Evolutionary conservation across 805 yeast species (phyloP).

Genomic region (Yamadazyma phyllophila): DNA sequence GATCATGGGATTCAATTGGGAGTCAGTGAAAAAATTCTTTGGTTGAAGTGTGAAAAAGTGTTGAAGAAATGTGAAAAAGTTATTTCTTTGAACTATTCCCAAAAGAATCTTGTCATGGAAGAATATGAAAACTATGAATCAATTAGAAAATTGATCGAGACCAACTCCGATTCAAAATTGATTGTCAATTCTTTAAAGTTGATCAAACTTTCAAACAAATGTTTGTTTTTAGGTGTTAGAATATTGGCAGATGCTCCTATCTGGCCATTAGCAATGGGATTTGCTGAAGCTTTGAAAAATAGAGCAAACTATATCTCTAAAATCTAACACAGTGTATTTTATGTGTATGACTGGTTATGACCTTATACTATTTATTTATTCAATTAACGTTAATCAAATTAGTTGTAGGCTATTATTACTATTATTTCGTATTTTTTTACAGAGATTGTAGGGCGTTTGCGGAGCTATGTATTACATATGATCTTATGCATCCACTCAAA

Average conservation of each 20-base stretch:
- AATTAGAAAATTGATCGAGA: constrained; percentile 50
- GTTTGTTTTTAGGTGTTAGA: constrained; percentile 68
- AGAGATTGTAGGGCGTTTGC: too few relatives aligned
- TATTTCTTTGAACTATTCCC: constrained; percentile 29
- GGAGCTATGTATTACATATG: too few relatives aligned
- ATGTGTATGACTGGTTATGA: constrained; percentile 5
- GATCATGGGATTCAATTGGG: constrained; percentile 17
- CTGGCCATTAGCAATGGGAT: constrained; percentile 78
- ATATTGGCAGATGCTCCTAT: constrained; percentile 82
- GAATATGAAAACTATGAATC: constrained; percentile 27
- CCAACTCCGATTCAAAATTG: constrained; percentile 20
- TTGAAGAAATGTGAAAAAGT: constrained; percentile 60
- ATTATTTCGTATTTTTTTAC: too few relatives aligned
- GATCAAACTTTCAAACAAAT: constrained; percentile 50
- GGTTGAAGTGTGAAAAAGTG: constrained; percentile 58
- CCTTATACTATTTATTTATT: constrained; percentile 3
- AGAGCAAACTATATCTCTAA: constrained; percentile 33
- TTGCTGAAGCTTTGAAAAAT: constrained; percentile 75
- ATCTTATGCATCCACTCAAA: too few relatives aligned
- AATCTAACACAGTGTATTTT: constrained; percentile 4
- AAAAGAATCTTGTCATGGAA: constrained; percentile 6
- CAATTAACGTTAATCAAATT: background rate
- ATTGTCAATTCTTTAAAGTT: constrained; percentile 19
- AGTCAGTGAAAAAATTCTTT: constrained; percentile 55
- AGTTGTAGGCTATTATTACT: background rate